Percentiles rank a stretch among this genome's conserved stretches.
phyloP scores from a whole-genome alignment of 2,329 filamentous ascomycete species.

The Scortechinia acanthostroma region DNA sequence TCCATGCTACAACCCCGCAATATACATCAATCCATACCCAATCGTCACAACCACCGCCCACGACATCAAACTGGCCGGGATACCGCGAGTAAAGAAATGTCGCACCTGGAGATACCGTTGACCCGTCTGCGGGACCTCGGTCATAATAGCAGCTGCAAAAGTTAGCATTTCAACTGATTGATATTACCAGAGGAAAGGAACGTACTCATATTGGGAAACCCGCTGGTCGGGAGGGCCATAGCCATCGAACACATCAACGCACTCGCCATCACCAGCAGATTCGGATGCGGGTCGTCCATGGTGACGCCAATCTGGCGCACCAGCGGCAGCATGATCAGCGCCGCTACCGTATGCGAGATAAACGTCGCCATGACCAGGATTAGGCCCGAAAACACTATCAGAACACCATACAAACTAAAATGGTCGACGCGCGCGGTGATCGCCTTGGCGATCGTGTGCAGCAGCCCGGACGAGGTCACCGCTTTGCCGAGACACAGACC shows the following conservation, averaged over 20 bases:
- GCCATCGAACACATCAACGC: constrained; percentile 97
- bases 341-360: constrained; percentile 94
- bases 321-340: constrained; percentile 85
- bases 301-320: constrained; percentile 76
- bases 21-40: constrained; percentile 83
- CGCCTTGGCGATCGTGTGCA: constrained; percentile 75
- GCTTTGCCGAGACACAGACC: constrained; percentile 88
- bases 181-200: constrained; percentile 15
- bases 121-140: constrained; percentile 95
- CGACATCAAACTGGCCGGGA: constrained; percentile 78
- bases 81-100: constrained; percentile 89
- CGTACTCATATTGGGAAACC: constrained; percentile 99
- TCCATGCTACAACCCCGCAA: constrained; percentile 59
- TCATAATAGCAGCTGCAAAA: constrained; percentile 70
- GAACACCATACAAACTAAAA: constrained; percentile 76
- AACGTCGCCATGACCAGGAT: constrained; percentile 94
- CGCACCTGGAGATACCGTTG: constrained; percentile 85
- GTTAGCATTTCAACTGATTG: not conserved
- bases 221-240: constrained; percentile 91
- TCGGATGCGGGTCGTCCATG: constrained; percentile 88
- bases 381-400: constrained; percentile 76
- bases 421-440: constrained; percentile 72
- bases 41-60: constrained; percentile 78
- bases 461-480: constrained; percentile 83
- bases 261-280: constrained; percentile 87